A percentile compares a stretch with the other conserved stretches of the same genome.
These are phyloP conservation scores for Eremothecium gossypii DNA, from an alignment of 1,139 yeast species.

Conservation along the genomic window DNA sequence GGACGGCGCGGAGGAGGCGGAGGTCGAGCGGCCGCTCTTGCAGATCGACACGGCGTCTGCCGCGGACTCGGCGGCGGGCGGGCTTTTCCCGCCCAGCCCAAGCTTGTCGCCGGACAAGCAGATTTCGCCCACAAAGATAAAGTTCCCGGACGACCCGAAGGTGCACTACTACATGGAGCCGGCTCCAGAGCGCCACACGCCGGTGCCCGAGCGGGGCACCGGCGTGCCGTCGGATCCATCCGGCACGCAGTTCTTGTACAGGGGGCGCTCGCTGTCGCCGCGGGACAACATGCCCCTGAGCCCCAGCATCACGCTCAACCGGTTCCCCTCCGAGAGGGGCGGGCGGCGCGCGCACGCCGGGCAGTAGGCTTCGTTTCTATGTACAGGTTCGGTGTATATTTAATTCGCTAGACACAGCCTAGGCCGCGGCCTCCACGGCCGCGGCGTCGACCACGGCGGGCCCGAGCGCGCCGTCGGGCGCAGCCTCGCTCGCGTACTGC, in stretches of 20 bases:
- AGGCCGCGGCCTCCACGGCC: background rate
- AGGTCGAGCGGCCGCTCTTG: slow-evolving; percentile 16
- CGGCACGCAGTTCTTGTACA: slow-evolving; percentile 6
- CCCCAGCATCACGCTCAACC: slow-evolving; percentile 19
- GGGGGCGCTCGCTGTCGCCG: slow-evolving; percentile 2
- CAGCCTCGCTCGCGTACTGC: slow-evolving; percentile 31
- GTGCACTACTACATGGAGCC: slow-evolving; percentile 26
- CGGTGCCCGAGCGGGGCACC: background rate
- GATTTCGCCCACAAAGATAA: slow-evolving; percentile 25
- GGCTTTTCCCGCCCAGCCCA: slow-evolving; percentile 18
- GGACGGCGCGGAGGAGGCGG: slow-evolving; percentile 1
- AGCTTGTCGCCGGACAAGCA: slow-evolving; percentile 25
- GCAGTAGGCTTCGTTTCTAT: background rate
- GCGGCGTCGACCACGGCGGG: background rate
- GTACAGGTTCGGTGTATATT: background rate
- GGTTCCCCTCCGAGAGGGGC: slow-evolving; percentile 7
- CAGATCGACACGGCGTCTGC: slow-evolving; percentile 23
- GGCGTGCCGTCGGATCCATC: slow-evolving; percentile 1
- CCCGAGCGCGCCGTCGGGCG: slow-evolving; percentile 3
- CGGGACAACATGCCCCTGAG: slow-evolving; percentile 11
- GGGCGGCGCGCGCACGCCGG: no score
- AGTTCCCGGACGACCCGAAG: slow-evolving; percentile 19
- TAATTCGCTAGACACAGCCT: background rate
- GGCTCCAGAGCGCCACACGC: slow-evolving; percentile 12
- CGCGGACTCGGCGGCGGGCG: slow-evolving; percentile 11